Percentiles rank a stretch among this genome's conserved stretches.
These are phyloP conservation scores for Arctium lappa DNA, from an alignment of 129 eudicot genomes.

Conservation along the genomic window DNA sequence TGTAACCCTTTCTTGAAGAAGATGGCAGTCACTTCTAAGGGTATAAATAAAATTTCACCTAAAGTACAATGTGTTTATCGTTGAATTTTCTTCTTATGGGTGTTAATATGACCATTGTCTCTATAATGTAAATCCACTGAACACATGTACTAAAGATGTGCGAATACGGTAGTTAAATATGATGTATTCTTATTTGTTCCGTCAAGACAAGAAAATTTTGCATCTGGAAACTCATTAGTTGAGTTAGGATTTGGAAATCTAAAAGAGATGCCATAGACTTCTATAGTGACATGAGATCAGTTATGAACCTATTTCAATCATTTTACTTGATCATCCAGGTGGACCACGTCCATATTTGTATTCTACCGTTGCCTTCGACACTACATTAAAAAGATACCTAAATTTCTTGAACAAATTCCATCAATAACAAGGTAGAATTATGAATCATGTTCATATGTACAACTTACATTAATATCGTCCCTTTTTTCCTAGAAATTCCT, in stretches of 20 bases:
- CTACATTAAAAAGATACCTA: not conserved
- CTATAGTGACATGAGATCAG: no score
- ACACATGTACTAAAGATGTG: not conserved
- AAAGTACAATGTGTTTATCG: not conserved
- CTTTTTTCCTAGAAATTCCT: not conserved
- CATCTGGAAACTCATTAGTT: not conserved
- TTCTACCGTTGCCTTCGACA: not conserved
- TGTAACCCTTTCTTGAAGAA: not conserved
- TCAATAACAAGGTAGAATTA: no score
- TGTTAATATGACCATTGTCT: not conserved
- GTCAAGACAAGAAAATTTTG: not conserved
- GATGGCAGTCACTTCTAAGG: not conserved
- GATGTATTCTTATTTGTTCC: not conserved
- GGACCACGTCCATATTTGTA: not conserved
- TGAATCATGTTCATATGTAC: not conserved
- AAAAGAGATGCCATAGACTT: no score
- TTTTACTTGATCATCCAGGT: not conserved
- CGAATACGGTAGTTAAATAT: not conserved
- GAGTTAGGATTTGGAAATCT: not conserved
- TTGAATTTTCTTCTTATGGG: not conserved
- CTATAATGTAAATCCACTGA: not conserved
- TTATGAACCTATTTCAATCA: no score
- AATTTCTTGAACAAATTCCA: not conserved
- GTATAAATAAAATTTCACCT: not conserved
- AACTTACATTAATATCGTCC: not conserved